Conservation (phyloP, 2,329 filamentous ascomycete genomes). For the Sporothrix schenckii region DNA sequence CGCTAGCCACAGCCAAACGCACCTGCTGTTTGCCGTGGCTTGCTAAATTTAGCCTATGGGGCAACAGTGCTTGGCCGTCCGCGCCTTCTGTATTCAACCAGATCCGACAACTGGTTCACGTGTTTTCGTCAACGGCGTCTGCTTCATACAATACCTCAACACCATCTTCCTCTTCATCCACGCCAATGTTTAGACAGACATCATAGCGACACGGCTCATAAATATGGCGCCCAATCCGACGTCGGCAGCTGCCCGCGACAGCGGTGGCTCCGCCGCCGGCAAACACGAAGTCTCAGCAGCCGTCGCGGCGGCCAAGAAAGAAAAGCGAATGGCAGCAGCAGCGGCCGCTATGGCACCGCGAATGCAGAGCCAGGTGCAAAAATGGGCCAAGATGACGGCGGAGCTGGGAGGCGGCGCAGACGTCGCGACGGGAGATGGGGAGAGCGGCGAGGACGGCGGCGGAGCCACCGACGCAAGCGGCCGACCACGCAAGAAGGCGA, state of each 20-base stretch:
- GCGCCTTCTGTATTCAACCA: neutral
- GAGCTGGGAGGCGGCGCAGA: slow-evolving; percentile 51
- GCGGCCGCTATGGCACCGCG: slow-evolving; percentile 56
- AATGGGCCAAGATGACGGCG: slow-evolving; percentile 71
- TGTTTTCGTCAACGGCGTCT: neutral
- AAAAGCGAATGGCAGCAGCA: slow-evolving; percentile 31
- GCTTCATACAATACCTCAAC: too few species aligned
- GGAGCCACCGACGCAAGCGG: slow-evolving; percentile 35
- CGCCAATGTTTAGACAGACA: neutral
- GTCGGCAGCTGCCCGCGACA: slow-evolving; percentile 29
- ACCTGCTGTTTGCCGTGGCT: neutral
- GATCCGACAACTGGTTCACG: neutral
- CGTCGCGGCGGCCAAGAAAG: slow-evolving; percentile 28
- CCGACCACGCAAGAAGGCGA: slow-evolving; percentile 13
- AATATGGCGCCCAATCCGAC: slow-evolving; percentile 20
- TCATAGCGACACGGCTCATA: neutral
- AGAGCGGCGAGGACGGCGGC: slow-evolving; percentile 34
- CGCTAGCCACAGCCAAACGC: neutral
- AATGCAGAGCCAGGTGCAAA: slow-evolving; percentile 57
- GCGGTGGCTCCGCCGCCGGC: neutral
- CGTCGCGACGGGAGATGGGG: neutral
- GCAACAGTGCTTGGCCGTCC: neutral
- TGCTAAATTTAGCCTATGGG: slow-evolving; percentile 27
- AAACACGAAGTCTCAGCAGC: slow-evolving; percentile 24
- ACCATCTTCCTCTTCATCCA: neutral